Conservation (phyloP, 192 early-diverging fungal genomes). For the Piromyces sp. region DNA sequence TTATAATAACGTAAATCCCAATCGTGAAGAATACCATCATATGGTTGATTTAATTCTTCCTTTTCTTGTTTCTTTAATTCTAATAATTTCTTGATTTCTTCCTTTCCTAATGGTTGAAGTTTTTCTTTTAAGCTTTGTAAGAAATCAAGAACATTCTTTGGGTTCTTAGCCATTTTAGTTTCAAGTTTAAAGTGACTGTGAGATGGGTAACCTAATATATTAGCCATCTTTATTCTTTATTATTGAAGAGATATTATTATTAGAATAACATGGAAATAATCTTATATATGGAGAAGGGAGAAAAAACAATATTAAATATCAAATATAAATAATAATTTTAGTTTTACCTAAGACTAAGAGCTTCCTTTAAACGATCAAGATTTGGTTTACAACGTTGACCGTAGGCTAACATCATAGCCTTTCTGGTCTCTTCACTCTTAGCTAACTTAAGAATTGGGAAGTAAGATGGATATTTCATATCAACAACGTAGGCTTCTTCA, state of each 20-base stretch:
- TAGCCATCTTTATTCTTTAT: slow-evolving; percentile 22
- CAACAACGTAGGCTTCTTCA: slow-evolving; percentile 38
- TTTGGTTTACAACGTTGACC: slow-evolving; percentile 42
- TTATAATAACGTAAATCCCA: slow-evolving; percentile 37
- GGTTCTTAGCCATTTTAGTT: slow-evolving; percentile 65
- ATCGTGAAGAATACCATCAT: slow-evolving; percentile 36
- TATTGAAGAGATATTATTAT: too few species aligned
- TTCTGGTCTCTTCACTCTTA: slow-evolving; percentile 15
- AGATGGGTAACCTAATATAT: slow-evolving; percentile 48
- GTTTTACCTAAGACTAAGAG: slow-evolving; percentile 7
- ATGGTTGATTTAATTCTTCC: slow-evolving; percentile 22
- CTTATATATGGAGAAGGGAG: too few species aligned
- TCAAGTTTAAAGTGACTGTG: slow-evolving; percentile 68
- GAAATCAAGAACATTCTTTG: slow-evolving; percentile 43
- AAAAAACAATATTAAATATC: slow-evolving; percentile 5
- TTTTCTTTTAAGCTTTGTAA: slow-evolving; percentile 39
- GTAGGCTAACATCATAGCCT: slow-evolving; percentile 21
- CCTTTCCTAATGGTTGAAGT: slow-evolving; percentile 33
- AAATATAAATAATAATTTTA: slow-evolving; percentile 9
- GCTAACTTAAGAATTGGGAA: slow-evolving; percentile 1
- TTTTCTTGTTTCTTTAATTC: slow-evolving; percentile 42
- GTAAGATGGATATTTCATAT: slow-evolving; percentile 51
- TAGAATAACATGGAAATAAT: too few species aligned
- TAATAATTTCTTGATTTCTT: slow-evolving; percentile 40
- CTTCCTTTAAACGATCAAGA: slow-evolving; percentile 35